Evolutionary conservation across 768 basidiomycete genomes (phyloP), one percentile per base, ranked within the genome.

Genomic region (Brasilioporus rufonigricans): DNA sequence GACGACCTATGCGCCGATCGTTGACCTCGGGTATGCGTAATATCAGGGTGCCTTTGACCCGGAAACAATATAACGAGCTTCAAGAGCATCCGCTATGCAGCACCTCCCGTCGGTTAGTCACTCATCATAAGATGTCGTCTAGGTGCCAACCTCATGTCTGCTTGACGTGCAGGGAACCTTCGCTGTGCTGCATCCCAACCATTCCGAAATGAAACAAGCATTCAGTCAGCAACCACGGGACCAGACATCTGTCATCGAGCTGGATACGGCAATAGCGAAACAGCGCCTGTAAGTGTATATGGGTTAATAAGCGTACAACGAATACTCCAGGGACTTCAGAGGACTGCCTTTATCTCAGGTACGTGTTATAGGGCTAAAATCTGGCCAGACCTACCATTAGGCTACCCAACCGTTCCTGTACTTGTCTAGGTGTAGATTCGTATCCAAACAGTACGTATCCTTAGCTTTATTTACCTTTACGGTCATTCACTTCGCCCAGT

Each of bases 301-400:
- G 38, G 41, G 21, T 43, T 52, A 59, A 18, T 45, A 46, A 23
- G 21, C 33, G n/a, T n/a, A n/a, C n/a, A n/a, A n/a, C n/a, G n/a
- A n/a, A 49, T 16, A 32, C 45, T 5, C 39, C 24, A 8, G 27
- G 36, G 18, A 43, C 24, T 13, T 61, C 57, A 3, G 72, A 73
- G 52, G 72, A 73, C 48, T 71, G 70, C 41, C 55, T 72, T 19
- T 71, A 69, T 43, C 52, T 73, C 8, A 69, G 67, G 71, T 71
- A 40, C 23, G 65, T 11, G 29, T 31, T 19, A n/a, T n/a, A n/a
- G n/a, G n/a, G n/a, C n/a, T n/a, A n/a, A n/a, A n/a, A n/a, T n/a
- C n/a, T n/a, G n/a, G n/a, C n/a, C n/a, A n/a, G n/a, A n/a, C n/a
- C n/a, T n/a, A n/a, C n/a, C n/a, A n/a, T n/a, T n/a, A n/a, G n/a